phyloP scores from a whole-genome alignment of 306 rosid genomes.

The Quercus mongolica region DNA sequence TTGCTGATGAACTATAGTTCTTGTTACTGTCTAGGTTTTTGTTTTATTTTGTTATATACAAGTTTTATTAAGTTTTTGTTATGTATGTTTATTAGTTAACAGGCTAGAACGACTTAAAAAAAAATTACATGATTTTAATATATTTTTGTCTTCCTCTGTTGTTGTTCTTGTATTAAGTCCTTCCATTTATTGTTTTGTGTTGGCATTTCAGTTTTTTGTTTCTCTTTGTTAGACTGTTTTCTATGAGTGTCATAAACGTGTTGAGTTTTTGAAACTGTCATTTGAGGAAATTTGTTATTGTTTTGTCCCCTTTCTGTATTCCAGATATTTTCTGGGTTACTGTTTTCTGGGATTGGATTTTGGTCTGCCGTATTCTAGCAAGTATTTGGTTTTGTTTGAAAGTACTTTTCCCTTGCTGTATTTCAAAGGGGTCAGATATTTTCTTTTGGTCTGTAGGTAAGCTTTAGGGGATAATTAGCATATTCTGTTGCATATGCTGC shows the following conservation, averaged over 20 bases:
- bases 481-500: neutral
- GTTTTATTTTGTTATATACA: too few relatives aligned
- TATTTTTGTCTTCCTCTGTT: too few relatives aligned
- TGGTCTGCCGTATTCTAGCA: neutral
- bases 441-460: conserved; percentile 1
- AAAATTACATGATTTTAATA: too few relatives aligned
- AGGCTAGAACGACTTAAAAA: too few relatives aligned
- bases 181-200: neutral
- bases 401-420: neutral
- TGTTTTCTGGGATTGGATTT: neutral
- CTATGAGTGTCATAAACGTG: neutral
- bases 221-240: conserved; percentile 1
- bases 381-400: conserved; percentile 9
- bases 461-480: neutral
- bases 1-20: too few relatives aligned
- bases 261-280: conserved; percentile 18
- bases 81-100: too few relatives aligned
- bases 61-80: too few relatives aligned
- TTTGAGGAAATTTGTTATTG: conserved; percentile 6
- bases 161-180: too few relatives aligned
- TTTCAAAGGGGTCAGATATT: neutral
- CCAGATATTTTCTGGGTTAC: conserved; percentile 1
- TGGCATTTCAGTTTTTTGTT: conserved; percentile 12
- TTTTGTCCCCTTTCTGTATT: conserved; percentile 1
- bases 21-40: too few relatives aligned